Evolutionary conservation across 495 filamentous ascomycete genomes (phyloP).

Genomic region (Trichoderma erinaceum): DNA sequence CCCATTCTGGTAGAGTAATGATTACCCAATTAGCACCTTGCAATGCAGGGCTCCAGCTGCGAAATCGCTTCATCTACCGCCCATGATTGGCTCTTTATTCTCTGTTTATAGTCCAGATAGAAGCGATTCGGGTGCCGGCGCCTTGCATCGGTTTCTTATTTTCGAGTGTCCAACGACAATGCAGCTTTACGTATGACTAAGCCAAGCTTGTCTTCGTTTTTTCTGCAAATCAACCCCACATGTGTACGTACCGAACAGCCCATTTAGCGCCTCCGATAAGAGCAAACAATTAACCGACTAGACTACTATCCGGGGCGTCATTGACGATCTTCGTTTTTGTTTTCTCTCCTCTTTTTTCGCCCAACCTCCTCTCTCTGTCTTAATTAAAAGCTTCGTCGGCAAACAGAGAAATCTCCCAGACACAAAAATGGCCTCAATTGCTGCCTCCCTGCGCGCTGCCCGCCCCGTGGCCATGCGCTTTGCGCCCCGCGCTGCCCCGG

Average conservation of each 20-base stretch:
- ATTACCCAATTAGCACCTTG: slow-evolving; percentile 8
- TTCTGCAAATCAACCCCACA: not conserved
- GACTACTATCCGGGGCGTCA: not conserved
- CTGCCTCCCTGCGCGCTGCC: slow-evolving; percentile 39
- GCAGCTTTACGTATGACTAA: not conserved
- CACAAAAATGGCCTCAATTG: slow-evolving; percentile 42
- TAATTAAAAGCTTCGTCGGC: no score
- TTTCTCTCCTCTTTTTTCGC: not conserved
- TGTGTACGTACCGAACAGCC: no score
- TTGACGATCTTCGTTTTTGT: not conserved
- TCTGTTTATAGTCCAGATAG: no score
- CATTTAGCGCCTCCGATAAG: slow-evolving; percentile 1
- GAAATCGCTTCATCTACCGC: not conserved
- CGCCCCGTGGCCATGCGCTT: slow-evolving; percentile 36
- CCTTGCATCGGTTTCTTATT: not conserved
- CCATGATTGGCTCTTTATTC: not conserved
- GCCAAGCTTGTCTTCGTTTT: not conserved
- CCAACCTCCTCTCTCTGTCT: not conserved
- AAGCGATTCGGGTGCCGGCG: not conserved
- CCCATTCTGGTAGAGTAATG: not conserved
- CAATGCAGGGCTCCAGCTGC: not conserved
- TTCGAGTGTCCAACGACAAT: not conserved
- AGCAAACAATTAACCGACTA: not conserved
- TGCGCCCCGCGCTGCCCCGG: slow-evolving; percentile 29
- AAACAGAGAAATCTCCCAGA: not conserved